Evolutionary conservation across 768 basidiomycete genomes (phyloP).

Genomic region (Xanthoconium purpureum): DNA sequence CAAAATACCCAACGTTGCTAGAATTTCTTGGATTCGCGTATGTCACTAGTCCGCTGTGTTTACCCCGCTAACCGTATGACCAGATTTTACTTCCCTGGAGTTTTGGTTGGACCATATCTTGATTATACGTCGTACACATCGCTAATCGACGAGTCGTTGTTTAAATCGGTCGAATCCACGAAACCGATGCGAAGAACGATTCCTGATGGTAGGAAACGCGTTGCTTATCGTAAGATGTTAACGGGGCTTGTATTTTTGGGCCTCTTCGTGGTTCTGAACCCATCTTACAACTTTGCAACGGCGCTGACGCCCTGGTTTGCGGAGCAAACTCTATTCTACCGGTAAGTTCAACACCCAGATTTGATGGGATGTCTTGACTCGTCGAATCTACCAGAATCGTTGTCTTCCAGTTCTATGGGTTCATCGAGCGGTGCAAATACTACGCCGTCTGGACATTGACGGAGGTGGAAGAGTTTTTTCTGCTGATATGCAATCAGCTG

Average conservation of each 20-base stretch:
- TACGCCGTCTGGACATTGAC: slow-evolving; percentile 94
- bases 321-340: slow-evolving; percentile 38
- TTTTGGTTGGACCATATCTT: slow-evolving; percentile 88
- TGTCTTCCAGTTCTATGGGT: slow-evolving; percentile 70
- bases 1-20: slow-evolving; percentile 70
- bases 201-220: slow-evolving; percentile 83
- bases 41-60: slow-evolving; percentile 28
- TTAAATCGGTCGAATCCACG: slow-evolving; percentile 52
- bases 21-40: slow-evolving; percentile 92
- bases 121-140: slow-evolving; percentile 81
- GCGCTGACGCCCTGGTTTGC: slow-evolving; percentile 60
- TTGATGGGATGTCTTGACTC: slow-evolving; percentile 1
- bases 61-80: background rate
- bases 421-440: slow-evolving; percentile 87
- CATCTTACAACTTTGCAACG: slow-evolving; percentile 56
- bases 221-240: slow-evolving; percentile 80
- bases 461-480: slow-evolving; percentile 48
- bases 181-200: slow-evolving; percentile 43
- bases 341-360: slow-evolving; percentile 25
- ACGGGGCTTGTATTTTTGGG: slow-evolving; percentile 76
- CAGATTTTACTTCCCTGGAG: slow-evolving; percentile 96
- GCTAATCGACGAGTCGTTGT: slow-evolving; percentile 72
- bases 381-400: slow-evolving; percentile 43
- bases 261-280: slow-evolving; percentile 63
- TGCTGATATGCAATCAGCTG: background rate